Evolutionary conservation across 257 asterid species (phyloP).

Genomic region (Penstemon eatonii): DNA sequence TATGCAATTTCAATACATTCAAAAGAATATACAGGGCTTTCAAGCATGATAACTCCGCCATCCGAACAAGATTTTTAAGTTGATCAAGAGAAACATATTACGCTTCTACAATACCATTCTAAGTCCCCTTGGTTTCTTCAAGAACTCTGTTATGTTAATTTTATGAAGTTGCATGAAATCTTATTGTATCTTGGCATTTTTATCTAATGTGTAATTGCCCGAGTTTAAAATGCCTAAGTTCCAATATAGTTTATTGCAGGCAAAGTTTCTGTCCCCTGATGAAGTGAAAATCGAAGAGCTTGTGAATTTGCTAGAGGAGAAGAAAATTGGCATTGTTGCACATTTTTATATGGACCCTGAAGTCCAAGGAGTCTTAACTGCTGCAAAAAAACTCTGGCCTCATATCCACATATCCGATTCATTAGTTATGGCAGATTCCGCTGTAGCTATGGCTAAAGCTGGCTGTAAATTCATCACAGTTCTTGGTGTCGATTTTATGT

Average conservation of each 20-base stretch:
- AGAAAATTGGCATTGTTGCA: conserved; percentile 93
- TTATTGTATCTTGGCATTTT: background rate
- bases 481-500: conserved; percentile 96
- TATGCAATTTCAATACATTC: too few species aligned
- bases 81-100: background rate
- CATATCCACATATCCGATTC: conserved; percentile 98
- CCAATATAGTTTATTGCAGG: conserved; percentile 65
- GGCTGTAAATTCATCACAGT: conserved; percentile 89
- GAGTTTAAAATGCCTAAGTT: conserved; percentile 37
- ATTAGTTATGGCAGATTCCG: conserved; percentile 95
- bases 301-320: conserved; percentile 76
- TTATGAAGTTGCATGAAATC: conserved; percentile 3
- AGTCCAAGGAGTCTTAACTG: conserved; percentile 95
- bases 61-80: background rate
- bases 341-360: conserved; percentile 99
- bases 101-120: background rate
- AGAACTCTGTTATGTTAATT: background rate
- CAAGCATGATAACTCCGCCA: background rate
- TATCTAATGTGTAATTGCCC: background rate
- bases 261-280: conserved; percentile 78
- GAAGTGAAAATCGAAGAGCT: conserved; percentile 67
- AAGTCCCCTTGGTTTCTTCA: conserved; percentile 10
- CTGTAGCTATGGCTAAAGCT: conserved; percentile 89
- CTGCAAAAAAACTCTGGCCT: conserved; percentile 96
- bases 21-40: too few species aligned